These are phyloP conservation scores for Wallemia ichthyophaga DNA, from an alignment of 1,284 basidiomycete species.

Conservation along the genomic window DNA sequence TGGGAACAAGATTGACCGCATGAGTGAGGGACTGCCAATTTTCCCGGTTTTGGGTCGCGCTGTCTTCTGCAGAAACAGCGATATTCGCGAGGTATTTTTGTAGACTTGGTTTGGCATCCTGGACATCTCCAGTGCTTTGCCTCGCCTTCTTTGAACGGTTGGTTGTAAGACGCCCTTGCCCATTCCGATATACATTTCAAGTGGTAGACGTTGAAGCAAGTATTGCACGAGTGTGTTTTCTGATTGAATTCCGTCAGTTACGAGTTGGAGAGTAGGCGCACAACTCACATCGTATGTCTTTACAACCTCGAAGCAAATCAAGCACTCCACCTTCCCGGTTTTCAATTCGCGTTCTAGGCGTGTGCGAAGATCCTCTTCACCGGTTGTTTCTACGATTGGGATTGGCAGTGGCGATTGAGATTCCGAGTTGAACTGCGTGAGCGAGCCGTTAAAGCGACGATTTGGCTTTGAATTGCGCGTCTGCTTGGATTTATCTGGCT, in stretches of 20 bases:
- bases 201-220: neutral
- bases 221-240: neutral
- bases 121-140: conserved; percentile 42
- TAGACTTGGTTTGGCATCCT: conserved; percentile 47
- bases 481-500: neutral
- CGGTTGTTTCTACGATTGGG: neutral
- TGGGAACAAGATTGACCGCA: conserved; percentile 50
- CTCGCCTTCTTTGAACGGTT: conserved; percentile 23
- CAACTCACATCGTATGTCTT: neutral
- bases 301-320: neutral
- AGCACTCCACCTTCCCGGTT: neutral
- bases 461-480: neutral
- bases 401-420: neutral
- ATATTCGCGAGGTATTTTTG: conserved; percentile 33
- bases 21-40: conserved; percentile 45
- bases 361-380: neutral
- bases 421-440: neutral
- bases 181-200: neutral
- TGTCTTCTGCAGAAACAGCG: conserved; percentile 58
- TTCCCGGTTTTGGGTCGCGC: conserved; percentile 34
- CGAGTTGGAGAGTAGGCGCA: neutral
- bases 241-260: neutral
- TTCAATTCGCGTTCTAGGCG: neutral
- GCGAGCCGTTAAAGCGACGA: neutral
- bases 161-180: neutral